Base-by-base conservation (phyloP, 139 green algal genomes). In the Tetratostichococcus sp. region DNA sequence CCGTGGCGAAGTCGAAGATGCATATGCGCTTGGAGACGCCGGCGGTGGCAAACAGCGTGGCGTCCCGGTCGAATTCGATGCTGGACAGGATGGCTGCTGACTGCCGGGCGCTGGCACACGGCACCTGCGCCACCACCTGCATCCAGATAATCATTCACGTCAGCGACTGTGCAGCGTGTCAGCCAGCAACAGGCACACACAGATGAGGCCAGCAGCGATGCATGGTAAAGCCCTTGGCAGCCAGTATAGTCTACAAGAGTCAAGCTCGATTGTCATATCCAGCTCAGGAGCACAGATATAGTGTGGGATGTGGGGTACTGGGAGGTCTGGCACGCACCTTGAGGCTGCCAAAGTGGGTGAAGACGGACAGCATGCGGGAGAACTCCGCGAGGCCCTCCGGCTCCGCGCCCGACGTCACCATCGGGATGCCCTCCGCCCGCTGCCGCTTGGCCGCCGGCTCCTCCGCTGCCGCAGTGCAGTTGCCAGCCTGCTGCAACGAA, bases 21-120 rank as follows among this genome's bases (percentile, higher is more conserved):
- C 58, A 77, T 65, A 89, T 86, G 73, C 77, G 86, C 72, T 91
- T 91, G 32, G 88, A 89, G 30, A 94, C 86, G 32, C 89, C 89
- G 1, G 85, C 89, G 17, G 86, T 86, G 21, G 87, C 89, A 76
- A 94, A 82, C n/a, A 90, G 69, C 30, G 43, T 22, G 25, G 85
- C 85, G 70, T 89, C 75, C 0, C 69, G 43, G 50, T 88, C 85
- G 66, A 92, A 94, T 70, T 94, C 89, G 25, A 94, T 75, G 1
- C 78, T 84, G n/a, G 86, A 91, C 8, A 94, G 77, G 43, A 94
- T 91, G 67, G 75, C 67, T 72, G 73, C 34, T 65, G 81, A 50
- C 33, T 78, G 59, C 32, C 58, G 74, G 34, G 66, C 35, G 74
- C 39, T 70, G 39, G 42, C 62, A 0, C 77, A 73, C 34, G 77